Conservation (phyloP, 2,329 filamentous ascomycete species). For the Xylaria digitata region DNA sequence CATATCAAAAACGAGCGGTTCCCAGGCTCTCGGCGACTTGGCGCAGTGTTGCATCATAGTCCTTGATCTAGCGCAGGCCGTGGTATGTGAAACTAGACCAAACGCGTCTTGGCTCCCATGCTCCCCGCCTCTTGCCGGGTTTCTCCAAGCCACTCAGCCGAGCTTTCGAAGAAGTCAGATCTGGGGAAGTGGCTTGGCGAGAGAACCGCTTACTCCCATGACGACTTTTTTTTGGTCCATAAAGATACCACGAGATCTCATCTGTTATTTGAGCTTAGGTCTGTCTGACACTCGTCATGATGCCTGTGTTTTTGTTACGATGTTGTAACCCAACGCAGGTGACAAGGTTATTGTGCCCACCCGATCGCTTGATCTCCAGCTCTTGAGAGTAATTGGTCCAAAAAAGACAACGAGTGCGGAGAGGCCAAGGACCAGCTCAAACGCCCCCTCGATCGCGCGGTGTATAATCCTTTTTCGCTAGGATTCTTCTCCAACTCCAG, state of each 20-base stretch:
- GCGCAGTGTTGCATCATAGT: conserved; percentile 33
- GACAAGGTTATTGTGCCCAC: conserved; percentile 28
- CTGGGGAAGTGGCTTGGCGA: conserved; percentile 38
- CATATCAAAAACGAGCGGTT: conserved; percentile 13
- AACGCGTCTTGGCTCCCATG: conserved; percentile 35
- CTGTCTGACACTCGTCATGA: conserved; percentile 25
- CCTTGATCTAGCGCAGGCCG: conserved; percentile 14
- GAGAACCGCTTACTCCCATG: conserved; percentile 21
- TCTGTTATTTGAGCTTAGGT: conserved; percentile 10
- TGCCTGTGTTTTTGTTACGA: conserved; percentile 10
- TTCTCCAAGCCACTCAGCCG: conserved; percentile 26
- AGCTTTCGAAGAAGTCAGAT: conserved; percentile 19
- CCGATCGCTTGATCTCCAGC: conserved; percentile 20
- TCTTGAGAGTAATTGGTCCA: conserved; percentile 24
- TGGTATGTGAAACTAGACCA: conserved; percentile 22
- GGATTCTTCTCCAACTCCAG: conserved; percentile 20
- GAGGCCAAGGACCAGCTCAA: conserved; percentile 4
- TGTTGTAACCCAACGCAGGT: conserved; percentile 19
- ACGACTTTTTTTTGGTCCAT: conserved; percentile 21
- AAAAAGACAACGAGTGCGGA: conserved; percentile 22
- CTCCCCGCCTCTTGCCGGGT: conserved; percentile 36
- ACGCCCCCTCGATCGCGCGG: conserved; percentile 9
- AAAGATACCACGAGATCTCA: conserved; percentile 30
- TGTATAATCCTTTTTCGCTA: conserved; percentile 7
- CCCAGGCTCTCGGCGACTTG: conserved; percentile 38